phyloP scores from a whole-genome alignment of 73 alveolate genomes.

The Effrenium voratum region DNA sequence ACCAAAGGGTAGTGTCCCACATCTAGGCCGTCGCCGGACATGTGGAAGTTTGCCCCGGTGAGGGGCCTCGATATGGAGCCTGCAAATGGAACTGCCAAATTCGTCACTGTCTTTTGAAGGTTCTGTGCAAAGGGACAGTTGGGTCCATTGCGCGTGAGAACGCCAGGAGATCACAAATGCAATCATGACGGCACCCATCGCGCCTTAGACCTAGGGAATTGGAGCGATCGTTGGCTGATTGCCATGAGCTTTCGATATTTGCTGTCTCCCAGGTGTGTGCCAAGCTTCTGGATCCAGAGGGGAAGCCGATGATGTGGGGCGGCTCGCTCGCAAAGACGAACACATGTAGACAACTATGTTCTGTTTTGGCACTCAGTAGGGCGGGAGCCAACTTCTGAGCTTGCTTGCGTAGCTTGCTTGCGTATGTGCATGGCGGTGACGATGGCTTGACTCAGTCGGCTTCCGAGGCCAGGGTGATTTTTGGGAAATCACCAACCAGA shows the following conservation, averaged over 20 bases:
- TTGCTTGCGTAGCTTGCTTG: not conserved
- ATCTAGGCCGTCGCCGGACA: constrained; percentile 49
- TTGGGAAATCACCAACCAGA: constrained; percentile 92
- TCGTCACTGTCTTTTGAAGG: not conserved
- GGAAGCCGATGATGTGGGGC: constrained; percentile 92
- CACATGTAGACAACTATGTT: not conserved
- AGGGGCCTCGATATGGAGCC: constrained; percentile 88
- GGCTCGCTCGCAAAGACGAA: not conserved
- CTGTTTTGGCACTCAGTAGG: too few relatives aligned
- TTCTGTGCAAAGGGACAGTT: not conserved
- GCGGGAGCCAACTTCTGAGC: not conserved
- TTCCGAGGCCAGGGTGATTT: constrained; percentile 66
- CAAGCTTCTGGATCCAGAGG: constrained; percentile 44
- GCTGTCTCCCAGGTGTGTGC: constrained; percentile 47
- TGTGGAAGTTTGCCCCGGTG: constrained; percentile 92
- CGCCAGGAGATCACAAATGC: constrained; percentile 81
- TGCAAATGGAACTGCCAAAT: not conserved
- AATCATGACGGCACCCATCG: constrained; percentile 86
- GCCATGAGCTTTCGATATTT: not conserved
- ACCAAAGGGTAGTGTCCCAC: too few relatives aligned
- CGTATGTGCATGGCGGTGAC: not conserved
- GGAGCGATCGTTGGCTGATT: not conserved
- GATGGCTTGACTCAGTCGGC: not conserved
- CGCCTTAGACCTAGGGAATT: not conserved
- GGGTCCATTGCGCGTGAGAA: too few relatives aligned